Base-by-base conservation (phyloP, 192 early-diverging fungal genomes). In the Coemansia sp. region DNA sequence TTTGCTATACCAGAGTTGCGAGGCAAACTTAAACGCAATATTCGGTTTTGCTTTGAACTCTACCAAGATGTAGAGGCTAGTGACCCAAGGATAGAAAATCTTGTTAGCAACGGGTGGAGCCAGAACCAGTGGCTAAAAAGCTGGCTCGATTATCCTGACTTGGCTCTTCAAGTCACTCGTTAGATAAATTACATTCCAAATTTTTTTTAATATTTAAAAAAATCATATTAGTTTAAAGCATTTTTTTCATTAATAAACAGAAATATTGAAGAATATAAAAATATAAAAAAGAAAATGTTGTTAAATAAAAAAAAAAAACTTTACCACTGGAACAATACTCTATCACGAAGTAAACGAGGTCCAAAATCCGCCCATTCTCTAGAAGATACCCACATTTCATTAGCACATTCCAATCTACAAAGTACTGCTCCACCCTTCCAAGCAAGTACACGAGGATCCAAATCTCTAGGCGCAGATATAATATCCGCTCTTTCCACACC, bases 381-480 rank as follows among this genome's bases (percentile, higher is more conserved):
- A 10, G 46, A 36, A 1, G 81, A 78, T 19, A 94, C 77, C 90
- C 90, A 94, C 78, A 90, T 66, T 15, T 94, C 90, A 34, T 78
- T 82, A 3, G 85, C 80, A 39, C 77, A 81, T 15, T 94, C 92
- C 23, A 93, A 70, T 38, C 88, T 81, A 39, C 81, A 77, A 50
- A 92, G 64, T 10, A 94, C 89, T 3, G 86, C 81, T 1, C 78
- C 90, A 14, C 92, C 92, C 58, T 93, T 95, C 92, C 92, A 95
- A 2, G 81, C 86, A 43, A 95, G 55, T 41, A 93, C 67, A 6
- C 87, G 68, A 2, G 90, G 85, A 42, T 95, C 91, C 23, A 95
- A 72, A 38, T 95, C 91, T 9, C 90, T 67, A 2, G 92, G 90
- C 9, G 86, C 81, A 9, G 87, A 83, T 29, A 93, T 57, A 0